Evolutionary conservation across 2,329 filamentous ascomycete genomes (phyloP), one percentile per base, ranked within the genome.

Genomic region (Colletotrichum eleusines): DNA sequence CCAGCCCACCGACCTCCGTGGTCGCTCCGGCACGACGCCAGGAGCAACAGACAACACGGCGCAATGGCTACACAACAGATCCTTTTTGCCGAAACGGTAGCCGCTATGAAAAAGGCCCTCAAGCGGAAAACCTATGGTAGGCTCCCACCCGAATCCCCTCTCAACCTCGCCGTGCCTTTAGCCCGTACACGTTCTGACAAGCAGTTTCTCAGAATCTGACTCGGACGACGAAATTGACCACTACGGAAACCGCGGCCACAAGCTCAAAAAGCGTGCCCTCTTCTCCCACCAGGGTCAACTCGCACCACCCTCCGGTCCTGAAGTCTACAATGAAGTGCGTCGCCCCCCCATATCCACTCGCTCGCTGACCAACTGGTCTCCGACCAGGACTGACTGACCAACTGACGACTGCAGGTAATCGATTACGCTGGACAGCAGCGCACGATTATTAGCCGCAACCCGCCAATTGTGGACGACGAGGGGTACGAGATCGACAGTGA

Each of bases 401-500:
- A 35, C 58, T 68, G 64, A 66, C 72, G 61, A 31, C 48, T 48
- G 51, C 77, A 94, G 91, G 84, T 86, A 74, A 87, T 94, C 75
- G 90, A 93, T 67, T 92, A 94, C 78, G 91, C 89, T 42, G 93
- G 93, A 70, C 91, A 92, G 77, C 85, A 87, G 69, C 88, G 94
- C 77, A 86, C 90, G 65, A 93, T 95, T 74, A 90, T 97, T 73
- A 89, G 89, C 79, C 89, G 88, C 74, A 95, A 94, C 75, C 91
- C 92, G 6, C 87, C 89, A 14, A 84, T 93, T 57, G 84, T 93
- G 74, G 93, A 95, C 80, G 90, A 93, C 55, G 92, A 95, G 75
- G 93, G 93, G 73, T 94, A 92, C 77, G 90, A 93, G 73, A 84
- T 94, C 66, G 91, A 94, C 51, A 91, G 89, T 77, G 91, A 94